Base-by-base conservation (phyloP, 2,329 filamentous ascomycete species). In the Verticillium longisporum region DNA sequence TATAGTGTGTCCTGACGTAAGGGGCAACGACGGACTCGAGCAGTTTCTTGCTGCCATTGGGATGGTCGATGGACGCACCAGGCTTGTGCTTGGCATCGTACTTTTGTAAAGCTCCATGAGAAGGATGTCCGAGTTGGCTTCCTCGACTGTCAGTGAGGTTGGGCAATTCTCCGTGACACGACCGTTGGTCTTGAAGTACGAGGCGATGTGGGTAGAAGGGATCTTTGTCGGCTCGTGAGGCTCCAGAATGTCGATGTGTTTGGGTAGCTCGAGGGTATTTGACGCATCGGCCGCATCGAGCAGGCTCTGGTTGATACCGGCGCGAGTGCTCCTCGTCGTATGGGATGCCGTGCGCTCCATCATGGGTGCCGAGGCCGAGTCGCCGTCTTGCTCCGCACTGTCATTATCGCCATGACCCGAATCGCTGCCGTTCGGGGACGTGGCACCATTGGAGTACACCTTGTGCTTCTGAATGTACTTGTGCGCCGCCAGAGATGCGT, bases 311-410 rank as follows among this genome's bases (percentile, higher is more conserved):
- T 78, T 77, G 59, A 79, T 75, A 32, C 74, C 75, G n/a, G 77
- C 83, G 31, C 85, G 80, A 21, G 83, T 87, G 72, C 85, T 88
- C 54, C 86, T 78, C 18, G 86, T 88, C 13, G 83, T 83, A 62
- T 88, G 85, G 10, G 86, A 88, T 13, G 83, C 80, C 63, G 85
- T 83, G 37, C 85, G 80, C 70, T 88, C 86, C 85, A 88, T 88
- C 59, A 76, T 76, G 14, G 80, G 78, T 1, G 83, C 84, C 5
- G 81, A 78, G 1, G 74, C 75, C 14, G 74, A 72, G 5, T 76
- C 76, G 32, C 75, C 76, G 45, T 80, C 80, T 15, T 80, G 77
- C 41, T 80, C 78, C 2, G 78, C 78, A 38, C 79, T 76, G 61
- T 83, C 81, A 34, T 77, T 75, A 50, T 84, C 80, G 10, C 78